Evolutionary conservation across 139 green algal genomes (phyloP), one percentile per base, ranked within the genome.

Genomic region (Diplosphaera chodatii): DNA sequence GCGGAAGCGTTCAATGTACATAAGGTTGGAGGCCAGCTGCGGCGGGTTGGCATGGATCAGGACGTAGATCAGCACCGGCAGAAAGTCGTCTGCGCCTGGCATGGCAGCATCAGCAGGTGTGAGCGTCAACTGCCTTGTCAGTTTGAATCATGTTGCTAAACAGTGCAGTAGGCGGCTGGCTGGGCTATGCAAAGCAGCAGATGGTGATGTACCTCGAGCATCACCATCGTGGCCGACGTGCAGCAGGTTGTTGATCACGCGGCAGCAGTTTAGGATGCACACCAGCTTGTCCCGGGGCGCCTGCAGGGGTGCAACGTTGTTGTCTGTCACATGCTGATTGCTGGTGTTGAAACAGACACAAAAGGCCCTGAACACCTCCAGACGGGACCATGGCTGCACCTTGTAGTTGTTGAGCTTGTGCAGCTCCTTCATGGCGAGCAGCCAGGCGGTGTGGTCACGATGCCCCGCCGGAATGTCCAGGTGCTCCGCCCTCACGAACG

Each of bases 241-340:
- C 33, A 97, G 82, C 69, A 95, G 71, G 73, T 91, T 90, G 76
- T 81, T 92, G 77, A 97, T 88, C 55, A 96, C 82, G 40, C 83
- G 81, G 80, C 91, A 96, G 69, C 75, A 80, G 82, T 96, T 97
- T 3, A 98, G 83, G 25, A 98, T 83, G 79, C 93, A 97, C 28
- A 96, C 81, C 41, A 99, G 84, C 90, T 99, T 99, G 84, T 98
- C 95, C 20, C 93, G 79, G 0, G 95, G 95, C 25, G 90, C 92
- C 88, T 99, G 82, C 64, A 71, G n/a, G n/a, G n/a, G n/a, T n/a
- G n/a, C n/a, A n/a, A n/a, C n/a, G n/a, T n/a, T n/a, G n/a, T n/a
- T n/a, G n/a, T n/a, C n/a, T n/a, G n/a, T n/a, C 29, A 48, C 37
- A 48, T 48, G 37, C 37, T 13, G 37, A 48, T 8, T 13, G 37